Percentiles rank a stretch among this genome's conserved stretches.
phyloP scores from a whole-genome alignment of 768 basidiomycete genomes.

The Gloeophyllum trabeum region DNA sequence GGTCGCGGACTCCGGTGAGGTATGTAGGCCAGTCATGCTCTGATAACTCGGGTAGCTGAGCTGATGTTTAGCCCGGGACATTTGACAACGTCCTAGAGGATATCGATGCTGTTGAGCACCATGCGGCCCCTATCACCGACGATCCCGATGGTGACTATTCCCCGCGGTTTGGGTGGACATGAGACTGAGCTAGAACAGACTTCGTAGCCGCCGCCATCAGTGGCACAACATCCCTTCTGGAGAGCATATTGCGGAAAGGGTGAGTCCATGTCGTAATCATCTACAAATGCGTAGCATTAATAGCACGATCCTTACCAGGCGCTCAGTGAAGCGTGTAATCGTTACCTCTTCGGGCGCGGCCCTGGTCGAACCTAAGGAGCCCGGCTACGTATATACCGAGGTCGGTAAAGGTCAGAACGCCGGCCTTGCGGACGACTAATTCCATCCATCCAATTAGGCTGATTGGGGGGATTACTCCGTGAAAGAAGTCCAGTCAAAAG shows the following conservation, averaged over 20 bases:
- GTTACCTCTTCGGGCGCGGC: not conserved
- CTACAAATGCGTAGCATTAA: no score
- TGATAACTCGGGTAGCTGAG: not conserved
- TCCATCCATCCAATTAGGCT: not conserved
- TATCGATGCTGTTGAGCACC: conserved; percentile 29
- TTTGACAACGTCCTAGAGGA: conserved; percentile 38
- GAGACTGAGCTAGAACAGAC: not conserved
- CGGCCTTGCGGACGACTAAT: not conserved
- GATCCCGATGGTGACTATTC: not conserved
- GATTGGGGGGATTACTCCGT: not conserved
- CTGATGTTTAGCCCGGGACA: conserved; percentile 12
- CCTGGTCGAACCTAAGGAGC: not conserved
- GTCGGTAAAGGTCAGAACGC: not conserved
- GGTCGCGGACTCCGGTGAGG: conserved; percentile 34
- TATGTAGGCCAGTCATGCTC: conserved; percentile 7
- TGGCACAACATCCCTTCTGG: conserved; percentile 55
- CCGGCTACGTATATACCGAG: not conserved
- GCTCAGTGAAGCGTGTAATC: not conserved
- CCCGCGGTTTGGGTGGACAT: not conserved
- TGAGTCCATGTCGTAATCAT: no score
- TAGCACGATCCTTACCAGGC: not conserved
- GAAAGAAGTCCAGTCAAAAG: conserved; percentile 31
- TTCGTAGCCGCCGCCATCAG: conserved; percentile 67
- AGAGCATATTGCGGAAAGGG: conserved; percentile 45
- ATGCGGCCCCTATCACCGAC: conserved; percentile 20